Conservation (phyloP, 1,139 yeast species). For the Yamadazyma trypodendri region DNA sequence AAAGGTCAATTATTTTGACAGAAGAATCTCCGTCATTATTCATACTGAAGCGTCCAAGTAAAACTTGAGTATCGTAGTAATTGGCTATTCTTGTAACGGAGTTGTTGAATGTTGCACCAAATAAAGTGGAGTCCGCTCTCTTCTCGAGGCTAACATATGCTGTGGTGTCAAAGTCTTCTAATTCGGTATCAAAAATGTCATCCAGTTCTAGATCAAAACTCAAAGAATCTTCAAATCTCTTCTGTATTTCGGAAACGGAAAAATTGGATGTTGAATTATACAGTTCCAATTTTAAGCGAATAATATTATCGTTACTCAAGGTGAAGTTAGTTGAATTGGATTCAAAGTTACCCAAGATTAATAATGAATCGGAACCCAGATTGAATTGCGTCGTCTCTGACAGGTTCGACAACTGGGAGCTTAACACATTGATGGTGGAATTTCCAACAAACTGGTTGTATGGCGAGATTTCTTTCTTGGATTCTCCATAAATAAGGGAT, state of each 20-base stretch:
- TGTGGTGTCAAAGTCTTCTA: neutral
- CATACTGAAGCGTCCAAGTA: slow-evolving; percentile 35
- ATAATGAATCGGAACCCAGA: slow-evolving; percentile 24
- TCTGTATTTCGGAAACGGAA: slow-evolving; percentile 18
- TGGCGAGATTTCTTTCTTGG: slow-evolving; percentile 24
- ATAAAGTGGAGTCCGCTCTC: slow-evolving; percentile 24
- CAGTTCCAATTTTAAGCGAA: slow-evolving; percentile 25
- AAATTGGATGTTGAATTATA: slow-evolving; percentile 37
- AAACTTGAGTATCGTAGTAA: slow-evolving; percentile 23
- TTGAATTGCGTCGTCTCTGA: slow-evolving; percentile 40
- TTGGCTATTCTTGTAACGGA: slow-evolving; percentile 25
- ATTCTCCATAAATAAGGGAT: slow-evolving; percentile 21
- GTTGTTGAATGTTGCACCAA: slow-evolving; percentile 33
- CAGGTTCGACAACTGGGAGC: slow-evolving; percentile 44
- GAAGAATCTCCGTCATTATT: slow-evolving; percentile 19
- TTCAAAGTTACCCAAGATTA: slow-evolving; percentile 49
- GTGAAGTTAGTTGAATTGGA: slow-evolving; percentile 33
- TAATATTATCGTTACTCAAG: slow-evolving; percentile 26
- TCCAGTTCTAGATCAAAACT: slow-evolving; percentile 3
- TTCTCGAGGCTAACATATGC: slow-evolving; percentile 11
- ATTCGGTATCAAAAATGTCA: slow-evolving; percentile 2
- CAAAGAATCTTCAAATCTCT: slow-evolving; percentile 6
- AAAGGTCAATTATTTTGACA: slow-evolving; percentile 25
- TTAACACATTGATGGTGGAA: slow-evolving; percentile 65
- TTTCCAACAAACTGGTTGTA: slow-evolving; percentile 56